phyloP scores from a whole-genome alignment of 2,329 filamentous ascomycete genomes.

The Tolypocladium pustulatum region DNA sequence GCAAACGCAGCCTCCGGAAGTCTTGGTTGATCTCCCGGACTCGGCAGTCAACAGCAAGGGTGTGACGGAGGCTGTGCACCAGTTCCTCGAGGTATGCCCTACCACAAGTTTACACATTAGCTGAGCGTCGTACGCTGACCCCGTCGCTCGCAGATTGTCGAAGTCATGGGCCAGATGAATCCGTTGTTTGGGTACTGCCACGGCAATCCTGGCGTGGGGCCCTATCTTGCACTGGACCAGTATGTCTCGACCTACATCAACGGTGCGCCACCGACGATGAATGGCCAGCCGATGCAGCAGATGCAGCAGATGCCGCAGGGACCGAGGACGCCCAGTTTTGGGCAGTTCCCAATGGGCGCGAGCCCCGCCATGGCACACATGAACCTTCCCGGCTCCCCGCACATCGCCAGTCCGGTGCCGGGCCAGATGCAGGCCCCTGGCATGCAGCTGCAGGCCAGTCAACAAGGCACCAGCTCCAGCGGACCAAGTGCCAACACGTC shows the following conservation, averaged over 20 bases:
- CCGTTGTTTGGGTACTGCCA: conserved; percentile 51
- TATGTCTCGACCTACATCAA: conserved; percentile 42
- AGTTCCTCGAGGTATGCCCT: conserved; percentile 49
- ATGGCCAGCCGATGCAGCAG: conserved; percentile 30
- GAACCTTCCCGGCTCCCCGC: conserved; percentile 51
- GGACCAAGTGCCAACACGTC: conserved; percentile 59
- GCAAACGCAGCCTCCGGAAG: conserved; percentile 45
- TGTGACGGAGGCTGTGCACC: conserved; percentile 49
- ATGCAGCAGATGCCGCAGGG: conserved; percentile 27
- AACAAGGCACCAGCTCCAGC: conserved; percentile 56
- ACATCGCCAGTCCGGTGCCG: conserved; percentile 48
- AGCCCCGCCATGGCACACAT: conserved; percentile 51
- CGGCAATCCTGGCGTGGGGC: conserved; percentile 39
- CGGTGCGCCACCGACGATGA: conserved; percentile 26
- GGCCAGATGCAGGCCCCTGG: conserved; percentile 53
- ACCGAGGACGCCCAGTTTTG: conserved; percentile 43
- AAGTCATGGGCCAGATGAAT: conserved; percentile 58
- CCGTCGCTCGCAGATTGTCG: conserved; percentile 38
- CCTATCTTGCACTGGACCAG: conserved; percentile 49
- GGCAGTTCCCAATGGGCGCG: conserved; percentile 47
- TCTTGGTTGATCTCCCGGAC: conserved; percentile 45
- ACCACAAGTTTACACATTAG: conserved; percentile 8
- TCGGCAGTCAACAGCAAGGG: conserved; percentile 49
- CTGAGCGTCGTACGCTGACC: neutral
- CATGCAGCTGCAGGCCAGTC: conserved; percentile 58